Conservation (phyloP, 257 asterid species). For the Salvia hispanica region DNA sequence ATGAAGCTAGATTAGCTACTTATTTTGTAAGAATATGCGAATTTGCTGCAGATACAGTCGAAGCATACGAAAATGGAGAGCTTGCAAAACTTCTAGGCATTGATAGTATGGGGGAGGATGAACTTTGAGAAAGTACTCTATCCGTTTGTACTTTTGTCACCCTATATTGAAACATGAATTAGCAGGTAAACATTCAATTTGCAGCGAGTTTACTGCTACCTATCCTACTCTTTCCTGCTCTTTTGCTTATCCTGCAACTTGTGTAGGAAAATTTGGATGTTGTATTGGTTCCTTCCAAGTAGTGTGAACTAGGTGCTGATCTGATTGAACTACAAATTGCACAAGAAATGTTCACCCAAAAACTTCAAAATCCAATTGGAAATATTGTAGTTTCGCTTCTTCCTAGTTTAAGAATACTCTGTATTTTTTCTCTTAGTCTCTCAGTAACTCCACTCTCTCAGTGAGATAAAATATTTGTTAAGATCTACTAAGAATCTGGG, state of each 20-base stretch:
- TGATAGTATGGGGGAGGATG: slow-evolving; percentile 43
- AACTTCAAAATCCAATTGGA: background rate
- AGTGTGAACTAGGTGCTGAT: background rate
- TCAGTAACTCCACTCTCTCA: no score
- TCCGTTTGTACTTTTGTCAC: background rate
- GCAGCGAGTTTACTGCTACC: background rate
- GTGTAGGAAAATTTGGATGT: background rate
- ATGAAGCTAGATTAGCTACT: background rate
- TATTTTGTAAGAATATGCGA: slow-evolving; percentile 16
- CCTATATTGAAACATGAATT: slow-evolving; percentile 11
- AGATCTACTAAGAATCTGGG: no score
- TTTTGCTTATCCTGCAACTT: background rate
- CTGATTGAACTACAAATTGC: background rate
- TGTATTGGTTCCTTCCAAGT: background rate
- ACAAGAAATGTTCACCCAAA: background rate
- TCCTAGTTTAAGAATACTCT: no score
- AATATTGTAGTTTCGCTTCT: no score
- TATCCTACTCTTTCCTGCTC: background rate
- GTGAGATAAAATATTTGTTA: no score
- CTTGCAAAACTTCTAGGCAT: slow-evolving; percentile 67
- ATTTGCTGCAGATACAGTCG: slow-evolving; percentile 65
- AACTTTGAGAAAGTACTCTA: slow-evolving; percentile 52
- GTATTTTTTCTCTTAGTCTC: no score
- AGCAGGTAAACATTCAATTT: background rate
- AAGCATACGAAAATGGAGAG: slow-evolving; percentile 75